Conservation (phyloP, 179 eudicot genomes). For the Silene vulgaris region DNA sequence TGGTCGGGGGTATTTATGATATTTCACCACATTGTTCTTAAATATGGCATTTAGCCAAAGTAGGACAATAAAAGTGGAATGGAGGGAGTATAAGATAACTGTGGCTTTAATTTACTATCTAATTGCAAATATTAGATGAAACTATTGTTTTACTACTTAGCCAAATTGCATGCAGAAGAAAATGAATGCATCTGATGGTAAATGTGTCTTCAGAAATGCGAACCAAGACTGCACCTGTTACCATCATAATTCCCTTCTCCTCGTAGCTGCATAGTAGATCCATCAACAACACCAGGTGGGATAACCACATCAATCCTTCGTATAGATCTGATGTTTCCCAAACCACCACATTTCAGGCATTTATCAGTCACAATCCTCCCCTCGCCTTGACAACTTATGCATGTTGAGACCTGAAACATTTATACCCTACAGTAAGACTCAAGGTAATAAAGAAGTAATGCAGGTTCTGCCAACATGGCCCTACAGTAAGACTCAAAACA, state of each 20-base stretch:
- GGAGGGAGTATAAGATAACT: not conserved
- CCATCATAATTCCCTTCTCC: conserved; percentile 76
- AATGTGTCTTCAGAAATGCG: conserved; percentile 1
- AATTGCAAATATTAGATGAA: not conserved
- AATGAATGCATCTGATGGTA: not conserved
- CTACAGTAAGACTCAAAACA: too few relatives aligned
- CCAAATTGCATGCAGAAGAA: not conserved
- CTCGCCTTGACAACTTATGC: conserved; percentile 68
- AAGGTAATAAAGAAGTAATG: too few relatives aligned
- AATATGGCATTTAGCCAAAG: too few relatives aligned
- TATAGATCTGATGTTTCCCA: conserved; percentile 49
- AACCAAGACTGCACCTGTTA: conserved; percentile 43
- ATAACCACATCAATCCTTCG: conserved; percentile 52
- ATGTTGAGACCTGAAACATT: conserved; percentile 58
- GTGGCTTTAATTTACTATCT: conserved; percentile 2
- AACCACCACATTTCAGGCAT: conserved; percentile 60
- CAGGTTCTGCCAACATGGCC: too few relatives aligned
- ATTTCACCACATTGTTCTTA: too few relatives aligned
- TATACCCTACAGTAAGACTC: not conserved
- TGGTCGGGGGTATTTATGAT: too few relatives aligned
- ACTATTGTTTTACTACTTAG: not conserved
- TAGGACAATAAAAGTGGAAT: too few relatives aligned
- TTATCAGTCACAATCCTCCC: conserved; percentile 65
- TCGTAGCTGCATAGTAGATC: conserved; percentile 62
- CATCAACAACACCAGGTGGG: conserved; percentile 76